Evolutionary conservation across 1,284 basidiomycete species (phyloP).

Genomic region (Boletus mariae): DNA sequence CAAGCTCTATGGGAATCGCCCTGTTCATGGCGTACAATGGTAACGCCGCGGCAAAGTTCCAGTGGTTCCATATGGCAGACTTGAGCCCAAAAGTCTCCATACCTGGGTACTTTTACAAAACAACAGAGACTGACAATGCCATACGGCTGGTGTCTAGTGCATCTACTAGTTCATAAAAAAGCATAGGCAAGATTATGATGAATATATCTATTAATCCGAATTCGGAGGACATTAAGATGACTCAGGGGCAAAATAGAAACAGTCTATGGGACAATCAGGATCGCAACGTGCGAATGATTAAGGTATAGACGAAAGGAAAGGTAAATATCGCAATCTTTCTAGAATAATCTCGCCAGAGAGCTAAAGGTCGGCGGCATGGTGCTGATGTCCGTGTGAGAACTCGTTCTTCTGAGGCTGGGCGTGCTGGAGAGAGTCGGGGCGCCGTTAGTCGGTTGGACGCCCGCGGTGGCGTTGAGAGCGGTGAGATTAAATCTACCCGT

Average conservation of each 20-base stretch:
- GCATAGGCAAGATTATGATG: not conserved
- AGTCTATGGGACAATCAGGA: not conserved
- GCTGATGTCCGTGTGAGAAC: conserved; percentile 13
- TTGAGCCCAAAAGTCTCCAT: not conserved
- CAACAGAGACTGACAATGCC: not conserved
- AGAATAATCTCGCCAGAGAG: conserved; percentile 8
- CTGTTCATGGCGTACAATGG: too few relatives aligned
- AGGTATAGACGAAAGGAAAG: conserved; percentile 1
- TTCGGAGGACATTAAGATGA: not conserved
- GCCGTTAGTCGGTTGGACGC: not conserved
- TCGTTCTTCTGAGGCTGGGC: conserved; percentile 2
- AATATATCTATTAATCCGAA: not conserved
- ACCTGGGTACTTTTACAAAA: not conserved
- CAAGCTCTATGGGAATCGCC: too few relatives aligned
- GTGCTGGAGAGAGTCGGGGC: conserved; percentile 5
- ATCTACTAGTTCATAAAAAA: not conserved
- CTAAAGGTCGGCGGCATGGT: conserved; percentile 17
- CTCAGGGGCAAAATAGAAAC: not conserved
- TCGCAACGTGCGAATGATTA: not conserved
- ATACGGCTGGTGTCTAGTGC: not conserved
- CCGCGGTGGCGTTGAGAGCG: conserved; percentile 7
- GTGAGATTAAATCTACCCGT: conserved; percentile 20
- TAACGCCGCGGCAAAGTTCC: not conserved
- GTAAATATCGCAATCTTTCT: not conserved
- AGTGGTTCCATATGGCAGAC: not conserved